Percentiles rank a stretch among this genome's conserved stretches.
Evolutionary conservation across 495 filamentous ascomycete genomes (phyloP).

Genomic region (Penicillium paradoxum): DNA sequence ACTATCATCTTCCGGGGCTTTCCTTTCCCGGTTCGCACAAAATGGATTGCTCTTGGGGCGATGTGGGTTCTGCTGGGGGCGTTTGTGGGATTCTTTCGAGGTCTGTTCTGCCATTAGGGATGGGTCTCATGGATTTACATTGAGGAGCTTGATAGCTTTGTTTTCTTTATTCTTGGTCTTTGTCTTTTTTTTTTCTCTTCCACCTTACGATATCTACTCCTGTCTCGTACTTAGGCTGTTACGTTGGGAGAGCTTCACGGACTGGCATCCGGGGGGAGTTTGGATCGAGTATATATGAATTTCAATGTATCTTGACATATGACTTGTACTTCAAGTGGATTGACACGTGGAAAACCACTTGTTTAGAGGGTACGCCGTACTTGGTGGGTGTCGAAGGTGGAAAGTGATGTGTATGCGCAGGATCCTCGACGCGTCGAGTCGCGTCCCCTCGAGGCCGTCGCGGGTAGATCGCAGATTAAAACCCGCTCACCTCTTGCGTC

Average conservation of each 20-base stretch:
- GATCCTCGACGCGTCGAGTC: neutral
- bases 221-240: neutral
- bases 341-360: no score
- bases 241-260: neutral
- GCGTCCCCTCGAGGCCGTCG: neutral
- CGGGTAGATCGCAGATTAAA: no score
- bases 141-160: neutral
- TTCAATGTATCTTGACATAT: neutral
- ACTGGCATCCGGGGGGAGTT: slow-evolving; percentile 8
- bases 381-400: no score
- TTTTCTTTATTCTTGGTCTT: neutral
- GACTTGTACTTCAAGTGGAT: neutral
- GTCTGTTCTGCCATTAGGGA: neutral
- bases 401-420: no score
- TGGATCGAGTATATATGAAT: slow-evolving; percentile 2
- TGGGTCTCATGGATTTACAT: neutral
- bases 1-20: slow-evolving; percentile 4
- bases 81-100: neutral
- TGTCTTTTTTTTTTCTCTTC: neutral
- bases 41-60: neutral
- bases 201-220: neutral
- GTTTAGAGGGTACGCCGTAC: no score
- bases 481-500: no score
- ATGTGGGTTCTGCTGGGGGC: neutral
- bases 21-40: neutral